A percentile compares a stretch with the other conserved stretches of the same genome.
Evolutionary conservation across 257 asterid genomes (phyloP).

Genomic region (Forsythia suspensa): DNA sequence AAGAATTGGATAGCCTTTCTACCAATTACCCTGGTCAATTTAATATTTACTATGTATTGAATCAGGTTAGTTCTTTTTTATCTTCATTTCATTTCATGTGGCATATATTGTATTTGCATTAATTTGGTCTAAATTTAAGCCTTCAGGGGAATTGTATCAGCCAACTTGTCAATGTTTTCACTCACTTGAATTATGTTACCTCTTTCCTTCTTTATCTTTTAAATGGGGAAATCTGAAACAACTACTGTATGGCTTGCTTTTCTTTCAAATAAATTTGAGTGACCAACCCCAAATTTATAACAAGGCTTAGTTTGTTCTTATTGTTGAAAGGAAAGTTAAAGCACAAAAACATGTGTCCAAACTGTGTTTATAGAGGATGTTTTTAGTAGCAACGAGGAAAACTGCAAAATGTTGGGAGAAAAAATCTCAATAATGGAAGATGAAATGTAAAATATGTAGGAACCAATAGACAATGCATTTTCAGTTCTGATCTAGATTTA

Average conservation of each 20-base stretch:
- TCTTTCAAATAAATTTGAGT: no score
- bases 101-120: not conserved
- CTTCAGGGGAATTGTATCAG: not conserved
- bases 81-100: not conserved
- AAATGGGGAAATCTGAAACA: not conserved
- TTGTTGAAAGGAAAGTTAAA: no score
- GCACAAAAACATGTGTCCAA: no score
- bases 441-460: not conserved
- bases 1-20: conserved; percentile 68
- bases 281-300: not conserved
- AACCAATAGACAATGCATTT: not conserved
- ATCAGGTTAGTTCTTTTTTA: conserved; percentile 51
- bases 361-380: no score
- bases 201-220: not conserved
- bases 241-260: no score
- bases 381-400: no score
- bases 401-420: no score
- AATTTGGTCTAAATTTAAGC: no score
- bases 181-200: not conserved
- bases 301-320: not conserved
- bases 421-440: not conserved
- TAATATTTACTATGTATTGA: conserved; percentile 75
- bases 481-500: no score
- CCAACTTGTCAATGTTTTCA: not conserved
- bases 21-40: conserved; percentile 57